Conservation (phyloP, 768 basidiomycete genomes). For the Cubamyces lactineus region DNA sequence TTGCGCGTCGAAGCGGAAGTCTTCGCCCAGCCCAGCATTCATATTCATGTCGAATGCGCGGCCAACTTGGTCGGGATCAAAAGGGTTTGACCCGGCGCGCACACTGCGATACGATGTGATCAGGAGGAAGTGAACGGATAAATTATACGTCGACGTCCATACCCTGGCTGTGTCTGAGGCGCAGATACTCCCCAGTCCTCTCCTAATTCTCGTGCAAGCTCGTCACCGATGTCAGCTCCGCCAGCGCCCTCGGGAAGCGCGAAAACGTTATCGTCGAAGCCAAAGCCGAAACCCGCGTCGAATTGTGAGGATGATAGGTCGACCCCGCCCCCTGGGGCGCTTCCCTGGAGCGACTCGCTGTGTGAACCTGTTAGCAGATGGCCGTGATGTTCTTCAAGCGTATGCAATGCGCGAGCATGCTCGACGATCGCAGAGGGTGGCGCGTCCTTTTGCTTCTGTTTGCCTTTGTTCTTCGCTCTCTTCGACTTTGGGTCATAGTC, state of each 20-base stretch:
- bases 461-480: slow-evolving; percentile 28
- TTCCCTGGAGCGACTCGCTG: slow-evolving; percentile 58
- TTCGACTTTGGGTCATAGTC: slow-evolving; percentile 50
- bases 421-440: slow-evolving; percentile 30
- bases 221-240: slow-evolving; percentile 67
- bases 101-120: neutral
- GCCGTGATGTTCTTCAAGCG: slow-evolving; percentile 72
- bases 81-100: slow-evolving; percentile 30
- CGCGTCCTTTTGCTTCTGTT: slow-evolving; percentile 32
- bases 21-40: slow-evolving; percentile 5
- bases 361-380: slow-evolving; percentile 69
- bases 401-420: slow-evolving; percentile 43
- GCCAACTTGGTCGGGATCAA: neutral
- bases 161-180: neutral
- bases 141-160: neutral
- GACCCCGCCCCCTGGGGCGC: slow-evolving; percentile 33
- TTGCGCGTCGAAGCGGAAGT: slow-evolving; percentile 22
- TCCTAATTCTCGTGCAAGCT: slow-evolving; percentile 75
- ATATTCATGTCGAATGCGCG: neutral
- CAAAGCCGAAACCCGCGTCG: slow-evolving; percentile 39
- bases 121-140: neutral
- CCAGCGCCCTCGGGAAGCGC: slow-evolving; percentile 57
- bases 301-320: slow-evolving; percentile 60
- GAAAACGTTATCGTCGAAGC: slow-evolving; percentile 57
- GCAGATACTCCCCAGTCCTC: slow-evolving; percentile 59